Percentiles rank a stretch among this genome's conserved stretches.
These are phyloP conservation scores for Hirsutella rhossiliensis DNA, from an alignment of 2,329 filamentous ascomycete genomes.

Conservation along the genomic window DNA sequence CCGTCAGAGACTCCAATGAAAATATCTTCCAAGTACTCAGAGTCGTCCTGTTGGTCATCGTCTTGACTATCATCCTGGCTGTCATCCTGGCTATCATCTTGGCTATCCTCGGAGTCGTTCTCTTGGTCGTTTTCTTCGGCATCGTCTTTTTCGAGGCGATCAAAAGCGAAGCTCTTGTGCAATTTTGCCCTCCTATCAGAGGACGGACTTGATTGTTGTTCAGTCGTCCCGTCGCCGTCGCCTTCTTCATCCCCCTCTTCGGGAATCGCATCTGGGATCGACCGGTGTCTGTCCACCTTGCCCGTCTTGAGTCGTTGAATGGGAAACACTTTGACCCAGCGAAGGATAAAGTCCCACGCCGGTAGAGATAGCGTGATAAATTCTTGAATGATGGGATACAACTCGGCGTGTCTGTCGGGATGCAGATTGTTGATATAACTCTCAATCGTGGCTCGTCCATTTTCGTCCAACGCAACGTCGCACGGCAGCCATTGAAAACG, in stretches of 20 bases:
- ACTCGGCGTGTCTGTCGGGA: conserved; percentile 21
- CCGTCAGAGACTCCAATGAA: no score
- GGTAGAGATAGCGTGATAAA: conserved; percentile 29
- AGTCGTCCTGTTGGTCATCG: no score
- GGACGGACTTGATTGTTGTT: no score
- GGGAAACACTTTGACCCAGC: conserved; percentile 16
- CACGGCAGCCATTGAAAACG: conserved; percentile 36
- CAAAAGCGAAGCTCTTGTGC: conserved; percentile 7
- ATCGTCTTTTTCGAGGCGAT: neutral
- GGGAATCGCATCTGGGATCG: conserved; percentile 9
- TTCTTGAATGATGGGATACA: conserved; percentile 29
- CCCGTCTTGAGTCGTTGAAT: conserved; percentile 13
- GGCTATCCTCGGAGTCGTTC: no score
- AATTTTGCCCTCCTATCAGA: conserved; percentile 6
- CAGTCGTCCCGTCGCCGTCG: conserved; percentile 4
- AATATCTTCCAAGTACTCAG: no score
- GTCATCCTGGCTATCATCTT: no score
- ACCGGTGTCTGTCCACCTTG: no score
- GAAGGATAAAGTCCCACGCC: conserved; percentile 29
- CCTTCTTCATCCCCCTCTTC: conserved; percentile 14
- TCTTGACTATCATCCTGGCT: no score
- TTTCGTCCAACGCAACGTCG: conserved; percentile 28
- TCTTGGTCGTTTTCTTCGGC: neutral
- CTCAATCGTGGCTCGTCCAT: conserved; percentile 24
- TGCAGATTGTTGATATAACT: conserved; percentile 45